Evolutionary conservation across 164 flowering plant genomes (phyloP).

Genomic region (Stephania japonica): DNA sequence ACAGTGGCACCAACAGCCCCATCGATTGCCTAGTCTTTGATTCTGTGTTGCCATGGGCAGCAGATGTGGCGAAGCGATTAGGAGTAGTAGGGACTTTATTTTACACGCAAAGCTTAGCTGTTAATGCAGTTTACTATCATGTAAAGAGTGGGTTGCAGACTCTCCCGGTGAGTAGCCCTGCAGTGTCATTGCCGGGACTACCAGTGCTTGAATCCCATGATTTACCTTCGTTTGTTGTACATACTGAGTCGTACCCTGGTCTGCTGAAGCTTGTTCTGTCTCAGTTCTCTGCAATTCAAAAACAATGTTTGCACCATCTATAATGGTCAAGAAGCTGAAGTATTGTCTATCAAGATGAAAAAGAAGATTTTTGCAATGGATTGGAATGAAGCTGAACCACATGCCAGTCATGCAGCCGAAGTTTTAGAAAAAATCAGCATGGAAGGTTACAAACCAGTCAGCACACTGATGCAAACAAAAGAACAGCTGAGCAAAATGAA

Average conservation of each 20-base stretch:
- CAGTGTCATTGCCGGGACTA: neutral
- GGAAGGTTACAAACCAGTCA: no score
- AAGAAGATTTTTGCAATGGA: no score
- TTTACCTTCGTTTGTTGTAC: constrained; percentile 21
- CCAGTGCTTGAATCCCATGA: constrained; percentile 20
- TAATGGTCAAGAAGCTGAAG: no score
- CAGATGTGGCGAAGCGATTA: constrained; percentile 10
- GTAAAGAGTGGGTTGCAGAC: constrained; percentile 6
- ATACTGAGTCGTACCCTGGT: constrained; percentile 7
- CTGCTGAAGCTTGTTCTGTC: neutral
- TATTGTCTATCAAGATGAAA: no score
- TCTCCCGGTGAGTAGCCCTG: neutral
- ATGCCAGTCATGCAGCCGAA: no score
- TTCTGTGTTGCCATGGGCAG: constrained; percentile 14
- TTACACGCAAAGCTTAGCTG: constrained; percentile 16
- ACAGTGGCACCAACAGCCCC: constrained; percentile 5
- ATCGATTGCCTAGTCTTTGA: constrained; percentile 12
- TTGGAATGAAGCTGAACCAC: no score
- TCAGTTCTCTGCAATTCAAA: constrained; percentile 26
- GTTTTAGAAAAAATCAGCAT: no score
- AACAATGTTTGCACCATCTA: no score
- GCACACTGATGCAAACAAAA: no score
- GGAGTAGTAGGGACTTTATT: constrained; percentile 9
- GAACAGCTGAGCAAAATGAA: no score
- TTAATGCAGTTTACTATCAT: constrained; percentile 13